phyloP scores from a whole-genome alignment of 495 filamentous ascomycete genomes.

The Beverwykella pulmonaria region DNA sequence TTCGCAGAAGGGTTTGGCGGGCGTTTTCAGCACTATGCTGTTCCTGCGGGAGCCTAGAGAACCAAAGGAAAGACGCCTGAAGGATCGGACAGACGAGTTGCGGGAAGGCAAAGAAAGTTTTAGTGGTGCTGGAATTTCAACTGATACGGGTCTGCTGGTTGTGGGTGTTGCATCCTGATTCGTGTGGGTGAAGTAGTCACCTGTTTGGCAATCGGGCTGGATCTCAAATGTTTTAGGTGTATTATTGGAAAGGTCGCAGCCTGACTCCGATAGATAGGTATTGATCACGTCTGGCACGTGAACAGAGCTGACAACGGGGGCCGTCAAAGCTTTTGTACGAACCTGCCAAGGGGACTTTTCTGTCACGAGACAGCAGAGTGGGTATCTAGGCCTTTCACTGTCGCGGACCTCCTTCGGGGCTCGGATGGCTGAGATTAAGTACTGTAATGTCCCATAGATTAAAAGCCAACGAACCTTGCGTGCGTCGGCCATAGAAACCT shows the following conservation, averaged over 20 bases:
- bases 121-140: constrained; percentile 33
- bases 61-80: constrained; percentile 34
- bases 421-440: constrained; percentile 44
- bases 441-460: constrained; percentile 71
- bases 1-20: constrained; percentile 38
- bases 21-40: constrained; percentile 21
- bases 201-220: constrained; percentile 47
- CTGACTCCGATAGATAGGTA: constrained; percentile 19
- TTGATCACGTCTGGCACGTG: constrained; percentile 24
- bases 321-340: constrained; percentile 11
- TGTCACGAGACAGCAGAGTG: constrained; percentile 43
- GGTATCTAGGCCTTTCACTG: constrained; percentile 41
- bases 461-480: constrained; percentile 66
- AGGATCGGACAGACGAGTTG: constrained; percentile 25
- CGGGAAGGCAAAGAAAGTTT: constrained; percentile 21
- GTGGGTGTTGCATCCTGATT: constrained; percentile 24
- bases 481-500: constrained; percentile 47
- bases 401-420: constrained; percentile 47
- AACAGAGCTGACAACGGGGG: constrained; percentile 8
- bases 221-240: constrained; percentile 32
- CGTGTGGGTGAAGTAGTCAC: constrained; percentile 43
- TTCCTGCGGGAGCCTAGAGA: constrained; percentile 36
- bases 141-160: constrained; percentile 11
- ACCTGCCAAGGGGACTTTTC: constrained; percentile 39
- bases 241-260: background rate